phyloP scores from a whole-genome alignment of 2,329 filamentous ascomycete genomes.

The Raffaelea ambrosiae region DNA sequence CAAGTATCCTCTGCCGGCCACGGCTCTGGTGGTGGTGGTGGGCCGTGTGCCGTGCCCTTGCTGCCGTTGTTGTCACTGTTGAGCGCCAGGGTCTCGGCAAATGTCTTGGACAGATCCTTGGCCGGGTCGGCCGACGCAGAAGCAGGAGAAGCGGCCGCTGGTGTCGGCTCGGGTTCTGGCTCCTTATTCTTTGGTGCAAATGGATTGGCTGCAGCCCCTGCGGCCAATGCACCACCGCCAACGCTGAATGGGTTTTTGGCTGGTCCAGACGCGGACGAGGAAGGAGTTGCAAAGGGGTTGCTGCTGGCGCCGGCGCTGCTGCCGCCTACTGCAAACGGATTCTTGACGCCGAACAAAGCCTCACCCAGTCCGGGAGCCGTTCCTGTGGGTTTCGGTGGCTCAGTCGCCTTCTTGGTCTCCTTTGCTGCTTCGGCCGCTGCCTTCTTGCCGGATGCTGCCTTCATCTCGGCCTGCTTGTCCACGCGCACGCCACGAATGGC shows the following conservation, averaged over 20 bases:
- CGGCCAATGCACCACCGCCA: constrained; percentile 4
- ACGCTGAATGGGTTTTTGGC: constrained; percentile 3
- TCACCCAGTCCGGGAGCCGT: constrained; percentile 46
- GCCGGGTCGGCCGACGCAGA: too few relatives aligned
- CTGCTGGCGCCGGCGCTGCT: constrained; percentile 20
- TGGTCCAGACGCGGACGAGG: constrained; percentile 1
- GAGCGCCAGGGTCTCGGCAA: constrained; percentile 68
- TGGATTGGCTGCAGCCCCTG: background rate
- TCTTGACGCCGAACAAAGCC: constrained; percentile 57
- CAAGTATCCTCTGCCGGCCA: constrained; percentile 63
- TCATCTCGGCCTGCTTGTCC: constrained; percentile 13
- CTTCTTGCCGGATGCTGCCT: constrained; percentile 26
- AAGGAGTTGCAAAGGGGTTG: constrained; percentile 18
- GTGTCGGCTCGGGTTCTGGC: too few relatives aligned
- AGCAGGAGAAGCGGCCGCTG: too few relatives aligned
- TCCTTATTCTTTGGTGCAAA: background rate
- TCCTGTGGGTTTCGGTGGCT: constrained; percentile 9
- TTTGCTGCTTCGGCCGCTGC: constrained; percentile 20
- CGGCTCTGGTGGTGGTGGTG: constrained; percentile 47
- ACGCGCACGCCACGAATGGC: constrained; percentile 59
- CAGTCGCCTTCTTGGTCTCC: constrained; percentile 20
- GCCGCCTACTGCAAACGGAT: constrained; percentile 27
- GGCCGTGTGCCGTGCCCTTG: constrained; percentile 14
- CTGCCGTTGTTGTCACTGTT: constrained; percentile 40
- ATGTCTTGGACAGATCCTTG: constrained; percentile 45